A percentile compares a stretch with the other conserved stretches of the same genome.
phyloP scores from a whole-genome alignment of 805 yeast species.

The Ogataea minuta region DNA sequence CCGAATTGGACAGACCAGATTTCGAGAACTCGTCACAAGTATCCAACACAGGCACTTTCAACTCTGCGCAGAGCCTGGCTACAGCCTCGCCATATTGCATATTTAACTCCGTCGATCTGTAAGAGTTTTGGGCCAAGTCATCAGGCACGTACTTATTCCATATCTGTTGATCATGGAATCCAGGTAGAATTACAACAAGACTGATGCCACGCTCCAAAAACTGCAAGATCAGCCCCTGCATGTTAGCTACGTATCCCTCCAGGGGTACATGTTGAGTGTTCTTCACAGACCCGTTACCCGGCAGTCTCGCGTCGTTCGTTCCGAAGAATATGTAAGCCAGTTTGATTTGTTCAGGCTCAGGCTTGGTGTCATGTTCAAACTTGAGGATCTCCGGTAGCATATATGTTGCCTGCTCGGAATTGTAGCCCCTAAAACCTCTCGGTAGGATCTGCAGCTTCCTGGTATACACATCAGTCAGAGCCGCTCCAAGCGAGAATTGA shows the following conservation, averaged over 20 bases:
- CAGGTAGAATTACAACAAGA: constrained; percentile 63
- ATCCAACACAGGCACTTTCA: constrained; percentile 58
- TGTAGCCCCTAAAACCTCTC: constrained; percentile 80
- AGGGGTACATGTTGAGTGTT: constrained; percentile 45
- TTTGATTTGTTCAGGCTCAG: constrained; percentile 34
- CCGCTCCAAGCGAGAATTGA: constrained; percentile 34
- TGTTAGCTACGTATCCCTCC: constrained; percentile 48
- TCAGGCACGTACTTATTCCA: constrained; percentile 39
- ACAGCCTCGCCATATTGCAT: constrained; percentile 52
- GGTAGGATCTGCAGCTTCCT: constrained; percentile 66
- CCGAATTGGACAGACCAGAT: constrained; percentile 32
- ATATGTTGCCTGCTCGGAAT: constrained; percentile 54
- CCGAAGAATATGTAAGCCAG: constrained; percentile 69
- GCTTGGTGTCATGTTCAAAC: constrained; percentile 39
- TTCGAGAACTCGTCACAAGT: constrained; percentile 39
- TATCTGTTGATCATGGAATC: constrained; percentile 44
- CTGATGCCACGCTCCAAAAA: constrained; percentile 44
- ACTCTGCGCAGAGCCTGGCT: constrained; percentile 41
- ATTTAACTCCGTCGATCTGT: constrained; percentile 46
- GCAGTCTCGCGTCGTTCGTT: constrained; percentile 60
- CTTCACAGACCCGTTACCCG: constrained; percentile 38
- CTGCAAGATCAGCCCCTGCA: constrained; percentile 39
- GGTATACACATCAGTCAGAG: constrained; percentile 40
- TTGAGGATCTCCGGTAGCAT: constrained; percentile 51
- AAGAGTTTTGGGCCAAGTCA: constrained; percentile 38